Evolutionary conservation across 371 early-diverging fungal species (phyloP), one percentile per base, ranked within the genome.

Genomic region (Mucor indicus): DNA sequence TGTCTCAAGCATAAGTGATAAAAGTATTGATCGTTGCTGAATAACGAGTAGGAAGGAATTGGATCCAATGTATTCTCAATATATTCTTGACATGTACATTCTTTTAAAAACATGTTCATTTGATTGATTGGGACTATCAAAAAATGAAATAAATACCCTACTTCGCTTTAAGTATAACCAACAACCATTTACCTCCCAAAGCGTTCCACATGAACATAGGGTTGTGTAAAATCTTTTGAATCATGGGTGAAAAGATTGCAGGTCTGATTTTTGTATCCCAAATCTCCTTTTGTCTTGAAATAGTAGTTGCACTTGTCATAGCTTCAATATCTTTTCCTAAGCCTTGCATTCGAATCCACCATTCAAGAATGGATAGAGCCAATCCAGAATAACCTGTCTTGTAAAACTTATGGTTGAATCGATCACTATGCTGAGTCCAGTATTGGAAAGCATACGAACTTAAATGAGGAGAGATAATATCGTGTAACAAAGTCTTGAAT

Each of bases 151-250:
- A 27, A 11, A 11, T 7, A 7, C 11, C 29, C 5, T 5, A 5
- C 11, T 27, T 27, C 11, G 29, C 29, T 11, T 27, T 5, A 27
- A 7, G 7, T 27, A 27, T 27, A 27, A 5, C 29, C 29, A 27
- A 27, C 11, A 27, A 7, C 5, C 7, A 11, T 44, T 63, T 64
- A 75, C 75, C 75, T 24, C 93, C 93, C 17, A 92, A 72, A 2
- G 91, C 88, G 35, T 84, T 85, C 93, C 93, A 92, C 74, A 90
- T 79, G 65, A 89, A 89, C 53, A 85, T 77, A 2, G 89, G 87
- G 44, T 90, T 91, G 51, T 87, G 80, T 25, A 91, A 56, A 9
- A 90, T 57, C 50, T 67, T 66, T 43, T 80, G 67, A 36, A 86
- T 79, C 40, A 89, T 57, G 53, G 78, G 80, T 2, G 79, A 78